Percentiles rank a stretch among this genome's conserved stretches.
Evolutionary conservation across 345 rosid species (phyloP).

Genomic region (Populus alba): DNA sequence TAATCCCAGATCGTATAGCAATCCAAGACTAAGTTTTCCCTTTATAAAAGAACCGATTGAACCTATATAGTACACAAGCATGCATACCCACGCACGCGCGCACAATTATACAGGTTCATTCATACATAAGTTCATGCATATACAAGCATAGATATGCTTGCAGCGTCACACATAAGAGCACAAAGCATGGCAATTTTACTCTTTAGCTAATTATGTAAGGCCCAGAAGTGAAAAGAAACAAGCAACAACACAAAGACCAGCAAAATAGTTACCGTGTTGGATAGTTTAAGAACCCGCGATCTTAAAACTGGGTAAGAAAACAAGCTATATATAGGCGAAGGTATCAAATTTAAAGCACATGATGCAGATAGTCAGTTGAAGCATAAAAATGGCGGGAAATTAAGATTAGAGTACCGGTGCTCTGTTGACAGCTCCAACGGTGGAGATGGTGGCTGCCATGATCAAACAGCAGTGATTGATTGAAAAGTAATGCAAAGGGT

Average conservation of each 20-base stretch:
- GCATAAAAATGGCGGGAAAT: neutral
- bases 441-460: constrained; percentile 85
- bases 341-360: neutral
- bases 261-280: neutral
- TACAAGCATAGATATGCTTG: too few species aligned
- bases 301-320: neutral
- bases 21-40: neutral
- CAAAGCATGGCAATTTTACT: too few species aligned
- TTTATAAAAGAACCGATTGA: too few species aligned
- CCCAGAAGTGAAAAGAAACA: neutral
- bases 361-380: neutral
- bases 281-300: neutral
- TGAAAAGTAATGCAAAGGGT: neutral
- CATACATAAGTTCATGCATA: too few species aligned
- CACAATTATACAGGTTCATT: too few species aligned
- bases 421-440: constrained; percentile 70
- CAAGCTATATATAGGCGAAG: neutral
- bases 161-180: too few species aligned
- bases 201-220: neutral
- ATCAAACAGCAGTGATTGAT: neutral
- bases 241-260: neutral
- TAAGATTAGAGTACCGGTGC: constrained; percentile 49
- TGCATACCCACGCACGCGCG: too few species aligned
- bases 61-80: too few species aligned
- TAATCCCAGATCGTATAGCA: neutral